phyloP scores from a whole-genome alignment of 2,329 filamentous ascomycete species.

The Epichloe elymi region DNA sequence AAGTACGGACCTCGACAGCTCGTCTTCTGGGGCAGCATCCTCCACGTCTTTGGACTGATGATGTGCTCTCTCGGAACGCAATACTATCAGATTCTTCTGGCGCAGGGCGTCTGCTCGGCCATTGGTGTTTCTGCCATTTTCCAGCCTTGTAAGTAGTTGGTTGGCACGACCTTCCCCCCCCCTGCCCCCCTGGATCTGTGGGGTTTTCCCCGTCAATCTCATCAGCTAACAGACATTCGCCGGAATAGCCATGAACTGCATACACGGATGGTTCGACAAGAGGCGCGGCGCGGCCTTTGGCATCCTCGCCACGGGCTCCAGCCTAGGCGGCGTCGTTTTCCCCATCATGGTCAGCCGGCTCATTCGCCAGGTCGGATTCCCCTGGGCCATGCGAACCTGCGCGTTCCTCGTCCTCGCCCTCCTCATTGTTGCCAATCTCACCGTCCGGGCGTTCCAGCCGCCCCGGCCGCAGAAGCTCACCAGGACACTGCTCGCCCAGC shows the following conservation, averaged over 20 bases:
- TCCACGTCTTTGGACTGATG: slow-evolving; percentile 46
- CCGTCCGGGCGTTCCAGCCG: slow-evolving; percentile 10
- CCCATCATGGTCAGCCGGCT: slow-evolving; percentile 20
- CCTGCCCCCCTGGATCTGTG: background rate
- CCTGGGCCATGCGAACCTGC: slow-evolving; percentile 21
- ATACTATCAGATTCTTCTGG: slow-evolving; percentile 23
- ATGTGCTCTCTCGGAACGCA: slow-evolving; percentile 34
- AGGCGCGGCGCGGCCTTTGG: slow-evolving; percentile 14
- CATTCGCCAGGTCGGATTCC: slow-evolving; percentile 17
- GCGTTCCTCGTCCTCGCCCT: slow-evolving; percentile 13
- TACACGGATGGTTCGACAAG: slow-evolving; percentile 14
- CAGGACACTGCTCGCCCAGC: slow-evolving; percentile 13
- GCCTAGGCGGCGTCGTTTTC: slow-evolving; percentile 20
- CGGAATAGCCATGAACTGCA: slow-evolving; percentile 10
- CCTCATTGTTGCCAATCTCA: slow-evolving; percentile 18
- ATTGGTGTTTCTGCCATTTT: slow-evolving; percentile 17
- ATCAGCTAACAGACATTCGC: background rate
- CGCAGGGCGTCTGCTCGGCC: slow-evolving; percentile 19
- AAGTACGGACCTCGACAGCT: slow-evolving; percentile 44
- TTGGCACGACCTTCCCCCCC: background rate
- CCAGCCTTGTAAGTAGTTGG: slow-evolving; percentile 9
- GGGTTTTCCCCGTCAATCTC: no score
- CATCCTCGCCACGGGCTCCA: slow-evolving; percentile 14
- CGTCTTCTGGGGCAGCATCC: slow-evolving; percentile 32
- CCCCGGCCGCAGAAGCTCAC: slow-evolving; percentile 8